Base-by-base conservation (phyloP, 139 green algal genomes). In the Zygnema cylindricum region DNA sequence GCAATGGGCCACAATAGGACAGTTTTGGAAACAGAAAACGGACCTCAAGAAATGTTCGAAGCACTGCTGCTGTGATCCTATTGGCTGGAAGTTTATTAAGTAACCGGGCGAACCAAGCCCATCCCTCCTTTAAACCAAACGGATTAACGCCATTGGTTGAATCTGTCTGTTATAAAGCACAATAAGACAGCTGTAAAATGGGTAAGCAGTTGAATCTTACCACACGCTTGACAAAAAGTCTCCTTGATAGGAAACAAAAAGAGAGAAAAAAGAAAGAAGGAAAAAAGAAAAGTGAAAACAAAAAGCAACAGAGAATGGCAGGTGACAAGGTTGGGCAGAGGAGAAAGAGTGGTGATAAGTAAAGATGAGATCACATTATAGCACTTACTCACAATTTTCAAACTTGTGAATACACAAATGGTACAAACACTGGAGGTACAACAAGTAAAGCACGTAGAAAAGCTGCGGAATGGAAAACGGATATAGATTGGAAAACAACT, bases 21-120 rank as follows among this genome's bases (percentile, higher is more conserved):
- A n/a, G n/a, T n/a, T 54, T 36, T 33, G 2, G 3, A 2, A 54
- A 30, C 49, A 43, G 32, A 39, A 43, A 33, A 1, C 85, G 85
- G 38, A 86, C 76, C 84, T 93, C 92, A 22, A 94, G 63, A 63
- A 94, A 92, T 1, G 54, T 57, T 36, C 93, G 81, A 69, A 94
- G 71, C 3, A 90, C 83, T 36, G 73, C 76, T 23, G 77, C 91
- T 22, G 81, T 76, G 7, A 69, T 40, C 1, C 91, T 78, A 77
- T 94, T 94, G 75, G 90, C 55, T 23, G 91, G 91, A 2, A 94
- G 83, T n/a, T 81, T 57, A 77, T 94, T 94, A 11, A 94, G 81
- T 41, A 93, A 40, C 16, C 91, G 82, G 1, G 91, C 76, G 21
- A 92, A 69, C 91, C 91, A 94, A 32, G 49, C 1, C 91, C 91